Evolutionary conservation across 345 rosid species (phyloP).

Genomic region (Toxicodendron radicans): DNA sequence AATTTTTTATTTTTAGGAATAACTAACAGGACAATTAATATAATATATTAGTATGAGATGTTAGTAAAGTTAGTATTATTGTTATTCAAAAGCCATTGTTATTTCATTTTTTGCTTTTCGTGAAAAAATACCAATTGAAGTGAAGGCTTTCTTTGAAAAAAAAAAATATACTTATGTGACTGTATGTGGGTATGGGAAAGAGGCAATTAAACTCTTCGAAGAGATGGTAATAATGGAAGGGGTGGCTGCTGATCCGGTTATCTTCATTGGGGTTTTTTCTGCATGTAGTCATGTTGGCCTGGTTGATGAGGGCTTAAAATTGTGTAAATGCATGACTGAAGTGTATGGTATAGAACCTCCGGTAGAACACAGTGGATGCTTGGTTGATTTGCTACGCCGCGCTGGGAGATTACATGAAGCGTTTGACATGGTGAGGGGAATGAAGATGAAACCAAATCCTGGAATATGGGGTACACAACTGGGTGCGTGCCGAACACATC

Average conservation of each 20-base stretch:
- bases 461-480: constrained; percentile 10
- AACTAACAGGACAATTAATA: too few relatives aligned
- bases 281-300: constrained; percentile 11
- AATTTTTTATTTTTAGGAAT: too few relatives aligned
- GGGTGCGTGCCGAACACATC: background rate
- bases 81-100: too few relatives aligned
- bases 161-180: too few relatives aligned
- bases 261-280: constrained; percentile 7
- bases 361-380: constrained; percentile 2
- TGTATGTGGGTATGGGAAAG: constrained; percentile 35
- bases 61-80: too few relatives aligned
- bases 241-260: constrained; percentile 3
- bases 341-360: background rate
- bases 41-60: too few relatives aligned
- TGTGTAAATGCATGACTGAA: constrained; percentile 6
- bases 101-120: too few relatives aligned
- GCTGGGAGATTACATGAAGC: constrained; percentile 1
- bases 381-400: constrained; percentile 6
- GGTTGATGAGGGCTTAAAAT: constrained; percentile 5
- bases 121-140: too few relatives aligned
- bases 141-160: too few relatives aligned
- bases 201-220: constrained; percentile 36
- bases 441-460: constrained; percentile 8
- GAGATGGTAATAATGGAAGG: constrained; percentile 28
- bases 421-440: constrained; percentile 4